These are phyloP conservation scores for Malania oleifera DNA, from an alignment of 164 flowering plant genomes.

Conservation along the genomic window DNA sequence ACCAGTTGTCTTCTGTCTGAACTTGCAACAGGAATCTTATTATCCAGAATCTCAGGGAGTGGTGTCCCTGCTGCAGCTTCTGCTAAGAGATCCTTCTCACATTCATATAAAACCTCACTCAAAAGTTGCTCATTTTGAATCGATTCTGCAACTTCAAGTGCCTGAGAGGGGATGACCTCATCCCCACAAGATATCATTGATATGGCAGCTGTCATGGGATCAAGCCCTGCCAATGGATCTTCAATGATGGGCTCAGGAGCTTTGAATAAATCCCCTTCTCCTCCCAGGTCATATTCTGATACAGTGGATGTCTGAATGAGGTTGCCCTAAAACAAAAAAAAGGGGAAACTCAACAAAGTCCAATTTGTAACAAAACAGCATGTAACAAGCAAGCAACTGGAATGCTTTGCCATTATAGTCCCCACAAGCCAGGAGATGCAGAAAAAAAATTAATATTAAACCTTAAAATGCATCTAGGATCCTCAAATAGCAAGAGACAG, in stretches of 20 bases:
- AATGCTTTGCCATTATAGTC: too few species aligned
- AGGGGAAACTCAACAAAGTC: background rate
- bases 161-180: slow-evolving; percentile 55
- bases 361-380: too few species aligned
- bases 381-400: too few species aligned
- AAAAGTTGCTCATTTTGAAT: slow-evolving; percentile 52
- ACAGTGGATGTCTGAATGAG: slow-evolving; percentile 39
- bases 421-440: too few species aligned
- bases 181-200: slow-evolving; percentile 80
- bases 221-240: slow-evolving; percentile 48
- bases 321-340: slow-evolving; percentile 28
- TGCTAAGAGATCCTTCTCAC: slow-evolving; percentile 69
- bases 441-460: background rate
- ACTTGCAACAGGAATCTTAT: slow-evolving; percentile 32
- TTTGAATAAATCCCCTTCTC: slow-evolving; percentile 86
- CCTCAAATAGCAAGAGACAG: background rate
- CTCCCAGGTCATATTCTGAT: slow-evolving; percentile 76
- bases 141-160: slow-evolving; percentile 40
- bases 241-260: slow-evolving; percentile 80
- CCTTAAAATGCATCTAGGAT: background rate
- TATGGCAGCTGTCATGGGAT: slow-evolving; percentile 65
- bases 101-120: slow-evolving; percentile 69
- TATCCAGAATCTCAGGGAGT: slow-evolving; percentile 38
- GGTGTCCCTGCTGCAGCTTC: slow-evolving; percentile 47
- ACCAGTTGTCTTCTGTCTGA: slow-evolving; percentile 29